A percentile compares a stretch with the other conserved stretches of the same genome.
These are phyloP conservation scores for Blastomyces parvus DNA, from an alignment of 2,329 filamentous ascomycete genomes.

Conservation along the genomic window DNA sequence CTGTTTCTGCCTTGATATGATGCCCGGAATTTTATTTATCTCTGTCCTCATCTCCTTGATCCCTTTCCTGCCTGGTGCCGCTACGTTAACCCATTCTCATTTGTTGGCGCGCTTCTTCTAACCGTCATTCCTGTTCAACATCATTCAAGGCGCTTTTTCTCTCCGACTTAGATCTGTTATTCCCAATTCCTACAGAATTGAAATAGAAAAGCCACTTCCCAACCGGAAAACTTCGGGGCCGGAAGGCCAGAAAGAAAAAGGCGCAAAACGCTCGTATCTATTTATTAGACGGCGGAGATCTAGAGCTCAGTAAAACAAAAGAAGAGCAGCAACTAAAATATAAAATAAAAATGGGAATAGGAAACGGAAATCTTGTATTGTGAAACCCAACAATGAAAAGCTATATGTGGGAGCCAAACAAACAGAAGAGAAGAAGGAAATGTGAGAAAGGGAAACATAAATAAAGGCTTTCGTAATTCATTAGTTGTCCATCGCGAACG, in stretches of 20 bases:
- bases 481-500: neutral
- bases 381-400: neutral
- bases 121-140: neutral
- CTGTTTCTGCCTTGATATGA: too few relatives aligned
- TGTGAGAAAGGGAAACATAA: neutral
- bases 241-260: too few relatives aligned
- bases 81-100: neutral
- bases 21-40: too few relatives aligned
- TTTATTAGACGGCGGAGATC: neutral
- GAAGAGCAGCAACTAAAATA: neutral
- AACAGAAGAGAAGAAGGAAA: neutral
- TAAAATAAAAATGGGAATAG: too few relatives aligned
- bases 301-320: neutral
- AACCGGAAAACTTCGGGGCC: too few relatives aligned
- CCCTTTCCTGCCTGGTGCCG: neutral
- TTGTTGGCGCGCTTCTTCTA: neutral
- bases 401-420: neutral
- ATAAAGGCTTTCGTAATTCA: constrained; percentile 1
- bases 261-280: too few relatives aligned
- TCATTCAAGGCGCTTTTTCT: neutral
- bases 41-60: neutral
- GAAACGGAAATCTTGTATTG: neutral
- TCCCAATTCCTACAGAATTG: too few relatives aligned
- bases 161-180: neutral
- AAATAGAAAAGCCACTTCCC: too few relatives aligned